A percentile compares a stretch with the other conserved stretches of the same genome.
Conservation (phyloP, 371 early-diverging fungal species). For the Cokeromyces recurvatus region DNA sequence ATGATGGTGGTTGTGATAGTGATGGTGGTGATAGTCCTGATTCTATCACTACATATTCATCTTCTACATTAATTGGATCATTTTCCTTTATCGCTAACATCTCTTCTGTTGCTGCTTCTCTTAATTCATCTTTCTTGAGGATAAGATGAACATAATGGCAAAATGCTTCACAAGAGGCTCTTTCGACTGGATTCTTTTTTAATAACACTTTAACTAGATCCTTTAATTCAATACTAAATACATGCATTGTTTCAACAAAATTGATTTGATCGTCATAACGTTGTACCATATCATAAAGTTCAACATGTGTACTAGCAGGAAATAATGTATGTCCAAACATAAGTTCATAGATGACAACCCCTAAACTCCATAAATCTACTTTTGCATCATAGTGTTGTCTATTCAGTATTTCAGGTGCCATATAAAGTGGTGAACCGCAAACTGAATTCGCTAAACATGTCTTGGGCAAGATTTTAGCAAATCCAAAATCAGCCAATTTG, state of each 20-base stretch:
- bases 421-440: slow-evolving; percentile 93
- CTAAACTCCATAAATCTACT: slow-evolving; percentile 95
- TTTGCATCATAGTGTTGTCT: slow-evolving; percentile 87
- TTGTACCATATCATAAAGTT: slow-evolving; percentile 79
- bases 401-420: slow-evolving; percentile 94
- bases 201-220: slow-evolving; percentile 73
- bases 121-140: not conserved
- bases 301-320: slow-evolving; percentile 84
- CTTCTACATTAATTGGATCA: too few relatives aligned
- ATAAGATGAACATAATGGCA: slow-evolving; percentile 65
- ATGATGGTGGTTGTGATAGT: too few relatives aligned
- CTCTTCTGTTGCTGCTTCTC: not conserved
- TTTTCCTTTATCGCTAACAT: too few relatives aligned
- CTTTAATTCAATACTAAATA: slow-evolving; percentile 53
- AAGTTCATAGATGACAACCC: slow-evolving; percentile 91
- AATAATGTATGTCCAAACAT: slow-evolving; percentile 84
- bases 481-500: slow-evolving; percentile 95
- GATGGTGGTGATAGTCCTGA: too few relatives aligned
- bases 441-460: slow-evolving; percentile 52
- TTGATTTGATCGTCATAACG: slow-evolving; percentile 65
- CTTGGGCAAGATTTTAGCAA: slow-evolving; percentile 74
- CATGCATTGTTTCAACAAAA: slow-evolving; percentile 50
- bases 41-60: too few relatives aligned
- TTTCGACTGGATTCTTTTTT: slow-evolving; percentile 74
- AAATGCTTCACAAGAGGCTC: slow-evolving; percentile 88